Evolutionary conservation across 108 stramenopile genomes (phyloP), one percentile per base, ranked within the genome.

Genomic region (Aureococcus anophagefferens): DNA sequence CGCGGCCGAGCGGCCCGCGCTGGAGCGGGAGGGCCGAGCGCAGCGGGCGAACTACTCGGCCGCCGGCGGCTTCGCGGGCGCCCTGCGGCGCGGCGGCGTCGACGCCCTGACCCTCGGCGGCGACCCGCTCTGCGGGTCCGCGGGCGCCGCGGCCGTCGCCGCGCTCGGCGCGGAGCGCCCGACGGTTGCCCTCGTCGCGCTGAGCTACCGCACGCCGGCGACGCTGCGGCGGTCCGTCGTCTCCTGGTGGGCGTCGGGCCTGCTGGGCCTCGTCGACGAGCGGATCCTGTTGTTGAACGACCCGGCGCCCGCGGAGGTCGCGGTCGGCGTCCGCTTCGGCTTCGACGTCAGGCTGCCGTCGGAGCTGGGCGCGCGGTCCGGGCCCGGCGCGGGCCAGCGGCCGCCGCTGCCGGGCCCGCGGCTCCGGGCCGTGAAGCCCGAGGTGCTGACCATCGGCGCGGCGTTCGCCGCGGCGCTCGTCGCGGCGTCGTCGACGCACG

Each of bases 381-480:
- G 25, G 0, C 21, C 21, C 17, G 37, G 37, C 37, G 7, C 4
- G 7, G 37, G 37, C 37, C 51, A 59, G 25, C 1, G 1, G 21
- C 51, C 51, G 21, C 11, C 11, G 4, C 7, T 9, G 11, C n/a
- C n/a, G n/a, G n/a, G n/a, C n/a, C n/a, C n/a, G n/a, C n/a, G n/a
- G n/a, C 7, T 40, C 37, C 4, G 25, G 25, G 21, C 17, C 17
- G 51, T 59, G 5, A 71, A 71, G 31, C 30, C 28, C 51, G 45
- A 71, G 37, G 71, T 71, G 28, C 15, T 31, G 5, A 71, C 71
- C 13, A 71, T 71, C 51, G 71, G 71, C 29, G 62, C 71, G 30
- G 71, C 71, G 5, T 71, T 71, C 62, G 62, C 62, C 31, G 62
- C 62, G 33, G 71, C 71, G 31, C 4, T 63, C 28, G 30, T 25